These are phyloP conservation scores for Paraurostyla sp. DNA, from an alignment of 73 alveolate genomes.

Conservation along the genomic window DNA sequence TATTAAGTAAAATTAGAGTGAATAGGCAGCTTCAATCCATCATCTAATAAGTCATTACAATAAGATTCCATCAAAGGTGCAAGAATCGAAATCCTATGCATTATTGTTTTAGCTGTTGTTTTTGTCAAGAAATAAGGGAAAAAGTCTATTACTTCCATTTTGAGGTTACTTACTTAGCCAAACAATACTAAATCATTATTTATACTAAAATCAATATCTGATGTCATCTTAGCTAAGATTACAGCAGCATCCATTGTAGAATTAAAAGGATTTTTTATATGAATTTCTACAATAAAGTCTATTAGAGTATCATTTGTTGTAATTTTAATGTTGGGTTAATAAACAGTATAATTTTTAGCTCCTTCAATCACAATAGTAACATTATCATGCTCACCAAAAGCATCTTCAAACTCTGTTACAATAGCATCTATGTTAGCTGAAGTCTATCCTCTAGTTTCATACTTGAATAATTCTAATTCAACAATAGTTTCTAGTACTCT, in stretches of 20 bases:
- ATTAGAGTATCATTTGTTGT: neutral
- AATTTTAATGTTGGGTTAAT: neutral
- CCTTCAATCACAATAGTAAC: neutral
- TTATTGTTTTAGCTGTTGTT: conserved; percentile 5
- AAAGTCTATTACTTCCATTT: conserved; percentile 25
- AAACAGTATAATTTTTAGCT: neutral
- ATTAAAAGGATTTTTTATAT: conserved; percentile 35
- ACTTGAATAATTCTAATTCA: conserved; percentile 19
- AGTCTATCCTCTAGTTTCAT: neutral
- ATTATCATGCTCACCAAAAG: conserved; percentile 36
- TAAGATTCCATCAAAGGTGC: neutral
- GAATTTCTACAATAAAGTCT: conserved; percentile 19
- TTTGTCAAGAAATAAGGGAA: neutral
- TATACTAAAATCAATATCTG: neutral
- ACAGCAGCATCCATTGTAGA: neutral
- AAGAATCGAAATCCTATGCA: neutral
- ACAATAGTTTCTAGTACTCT: neutral
- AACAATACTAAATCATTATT: neutral
- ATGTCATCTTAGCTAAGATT: neutral
- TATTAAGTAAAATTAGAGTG: neutral
- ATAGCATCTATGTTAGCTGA: conserved; percentile 44
- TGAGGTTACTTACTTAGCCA: neutral
- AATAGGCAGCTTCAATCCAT: conserved; percentile 32
- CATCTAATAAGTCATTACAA: neutral
- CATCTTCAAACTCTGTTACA: neutral